A percentile compares a stretch with the other conserved stretches of the same genome.
These are phyloP conservation scores for Neofusicoccum laricinum DNA, from an alignment of 2,329 filamentous ascomycete genomes.

Conservation along the genomic window DNA sequence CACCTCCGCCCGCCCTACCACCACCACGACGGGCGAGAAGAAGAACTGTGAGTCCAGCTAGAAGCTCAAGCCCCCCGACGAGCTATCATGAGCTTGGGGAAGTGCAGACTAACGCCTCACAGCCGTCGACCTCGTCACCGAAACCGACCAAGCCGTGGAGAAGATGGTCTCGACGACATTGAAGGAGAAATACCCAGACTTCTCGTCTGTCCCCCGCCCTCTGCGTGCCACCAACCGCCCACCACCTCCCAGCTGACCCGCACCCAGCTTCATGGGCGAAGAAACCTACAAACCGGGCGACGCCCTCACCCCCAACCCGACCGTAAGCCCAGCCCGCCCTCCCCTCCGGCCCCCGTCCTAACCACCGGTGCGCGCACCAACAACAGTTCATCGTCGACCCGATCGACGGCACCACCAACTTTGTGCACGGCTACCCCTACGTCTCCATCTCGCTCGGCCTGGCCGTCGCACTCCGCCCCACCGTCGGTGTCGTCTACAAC, in stretches of 20 bases:
- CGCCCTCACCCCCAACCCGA: conserved; percentile 49
- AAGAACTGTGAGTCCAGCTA: conserved; percentile 42
- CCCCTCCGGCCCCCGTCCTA: neutral
- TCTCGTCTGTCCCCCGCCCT: conserved; percentile 25
- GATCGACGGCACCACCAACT: conserved; percentile 80
- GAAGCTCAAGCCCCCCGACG: too few species aligned
- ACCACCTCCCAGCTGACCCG: too few species aligned
- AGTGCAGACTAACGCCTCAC: neutral
- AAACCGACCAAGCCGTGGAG: conserved; percentile 62
- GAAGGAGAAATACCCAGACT: conserved; percentile 51
- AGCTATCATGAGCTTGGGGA: too few species aligned
- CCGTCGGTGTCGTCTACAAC: conserved; percentile 76
- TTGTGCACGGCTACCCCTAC: conserved; percentile 71
- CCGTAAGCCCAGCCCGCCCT: neutral
- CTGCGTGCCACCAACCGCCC: too few species aligned
- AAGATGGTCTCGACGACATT: conserved; percentile 54
- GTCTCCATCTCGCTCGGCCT: conserved; percentile 77
- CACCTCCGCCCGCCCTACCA: conserved; percentile 43
- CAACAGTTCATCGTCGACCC: conserved; percentile 70
- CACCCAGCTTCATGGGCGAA: conserved; percentile 56
- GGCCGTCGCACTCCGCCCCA: conserved; percentile 56
- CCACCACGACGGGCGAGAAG: conserved; percentile 42
- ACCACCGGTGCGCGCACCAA: too few species aligned
- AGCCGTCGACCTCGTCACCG: conserved; percentile 62
- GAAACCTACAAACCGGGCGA: conserved; percentile 70